Base-by-base conservation (phyloP, 768 basidiomycete genomes). In the Serpula lacrymans region DNA sequence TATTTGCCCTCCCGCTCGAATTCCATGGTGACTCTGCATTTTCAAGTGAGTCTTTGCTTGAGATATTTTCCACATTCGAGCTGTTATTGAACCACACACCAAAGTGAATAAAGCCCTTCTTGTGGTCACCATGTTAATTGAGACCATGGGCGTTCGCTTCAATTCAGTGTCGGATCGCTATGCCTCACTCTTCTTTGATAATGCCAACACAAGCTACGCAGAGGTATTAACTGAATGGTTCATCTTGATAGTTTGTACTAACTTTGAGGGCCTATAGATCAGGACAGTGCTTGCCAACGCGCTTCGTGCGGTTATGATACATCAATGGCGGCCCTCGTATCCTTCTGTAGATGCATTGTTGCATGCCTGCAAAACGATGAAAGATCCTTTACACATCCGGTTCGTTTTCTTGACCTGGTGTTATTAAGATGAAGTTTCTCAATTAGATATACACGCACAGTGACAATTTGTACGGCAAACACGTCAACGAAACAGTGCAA, bases 11-110 rank as follows among this genome's bases (percentile, higher is more conserved):
- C 3, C 83, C 86, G 2, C 66, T 91, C 4, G 92, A 96, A 48
- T 89, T 94, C 58, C 75, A 77, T 25, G 78, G 82, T 33, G 87
- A 88, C 48, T 95, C 90, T 21, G 88, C 89, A 2, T 96, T 96
- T 59, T 77, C 83, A 48, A 84, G 90, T 88, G 65, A 56, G 78
- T 68, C 24, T 14, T n/a, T n/a, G n/a, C n/a, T n/a, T n/a, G n/a
- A n/a, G 23, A 23, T 29, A 29, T 47, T 14, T 34, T 14, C 16
- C 29, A 12, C 5, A 8, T 18, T 10, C 9, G 5, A 30, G 13
- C 23, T 45, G 30, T 37, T 24, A 16, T 42, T 60, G 20, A 51
- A 34, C 25, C 31, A 21, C 37, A 37, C 43, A 17, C 53, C n/a
- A n/a, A n/a, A 92, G 90, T 89, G 72, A 84, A 74, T 50, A 92